Conservation (phyloP, 2,329 filamentous ascomycete species). For the Ceratocystis smalleyi region DNA sequence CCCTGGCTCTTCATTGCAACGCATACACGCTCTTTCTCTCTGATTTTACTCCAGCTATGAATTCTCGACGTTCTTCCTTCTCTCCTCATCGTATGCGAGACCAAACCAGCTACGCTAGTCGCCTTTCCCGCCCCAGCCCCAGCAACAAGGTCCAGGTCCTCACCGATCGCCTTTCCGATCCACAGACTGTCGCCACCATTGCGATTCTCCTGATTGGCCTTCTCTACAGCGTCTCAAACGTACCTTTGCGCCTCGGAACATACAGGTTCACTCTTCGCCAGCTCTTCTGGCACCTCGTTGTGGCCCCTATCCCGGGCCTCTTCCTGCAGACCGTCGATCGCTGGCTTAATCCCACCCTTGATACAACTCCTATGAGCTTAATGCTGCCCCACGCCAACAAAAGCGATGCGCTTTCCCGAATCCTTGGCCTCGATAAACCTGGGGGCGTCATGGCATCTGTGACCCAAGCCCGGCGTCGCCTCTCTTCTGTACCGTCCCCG, state of each 20-base stretch:
- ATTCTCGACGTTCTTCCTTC: conserved; percentile 14
- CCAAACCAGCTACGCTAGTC: conserved; percentile 13
- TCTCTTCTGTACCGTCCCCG: conserved; percentile 10
- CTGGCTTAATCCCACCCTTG: conserved; percentile 11
- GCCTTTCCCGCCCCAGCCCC: conserved; percentile 1
- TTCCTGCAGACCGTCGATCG: conserved; percentile 11
- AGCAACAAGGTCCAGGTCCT: background rate
- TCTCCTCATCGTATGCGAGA: conserved; percentile 15
- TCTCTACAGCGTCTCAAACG: conserved; percentile 4
- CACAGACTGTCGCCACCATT: conserved; percentile 5
- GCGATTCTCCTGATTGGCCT: conserved; percentile 1
- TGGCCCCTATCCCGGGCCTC: conserved; percentile 9
- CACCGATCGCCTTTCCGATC: conserved; percentile 1
- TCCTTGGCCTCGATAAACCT: conserved; percentile 11
- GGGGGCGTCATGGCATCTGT: conserved; percentile 13
- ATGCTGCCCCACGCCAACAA: conserved; percentile 11
- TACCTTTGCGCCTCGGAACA: conserved; percentile 9
- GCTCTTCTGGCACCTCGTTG: conserved; percentile 11
- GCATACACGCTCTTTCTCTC: background rate
- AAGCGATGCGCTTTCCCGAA: conserved; percentile 14
- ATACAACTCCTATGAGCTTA: conserved; percentile 13
- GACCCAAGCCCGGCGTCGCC: conserved; percentile 8
- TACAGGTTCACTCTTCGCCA: conserved; percentile 8
- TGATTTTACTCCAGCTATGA: conserved; percentile 11
- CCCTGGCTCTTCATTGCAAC: background rate